Base-by-base conservation (phyloP, 2,329 filamentous ascomycete species). In the Passalora sequoiae region DNA sequence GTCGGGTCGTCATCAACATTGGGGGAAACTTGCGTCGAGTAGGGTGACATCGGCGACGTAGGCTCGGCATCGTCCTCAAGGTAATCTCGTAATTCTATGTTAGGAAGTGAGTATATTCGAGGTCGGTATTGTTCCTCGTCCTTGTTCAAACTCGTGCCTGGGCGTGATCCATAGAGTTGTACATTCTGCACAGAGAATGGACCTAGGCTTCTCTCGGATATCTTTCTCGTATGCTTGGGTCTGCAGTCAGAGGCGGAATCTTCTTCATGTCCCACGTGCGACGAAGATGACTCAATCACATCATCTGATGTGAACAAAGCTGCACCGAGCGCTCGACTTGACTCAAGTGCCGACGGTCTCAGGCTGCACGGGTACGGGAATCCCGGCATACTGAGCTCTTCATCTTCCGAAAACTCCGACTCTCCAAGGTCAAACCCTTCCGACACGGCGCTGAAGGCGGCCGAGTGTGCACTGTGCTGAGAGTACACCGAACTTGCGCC, bases 151-250 rank as follows among this genome's bases (percentile, higher is more conserved):
- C 36, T 44, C 10, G 54, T 41, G 16, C 51, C 39, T 13, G 48
- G 44, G 39, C 55, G 43, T 31, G 54, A 49, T 35, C 53, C 46
- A 42, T 57, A 52, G 48, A 54, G 49, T 43, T 56, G 56, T 4
- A 57, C 50, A 21, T 56, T 50, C n/a, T 48, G 49, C 5, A 54
- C 39, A 6, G 54, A 54, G 15, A 32, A 24, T 12, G 51, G 49
- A 7, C 50, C 36, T 10, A 38, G 35, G 27, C 35, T 47, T 36
- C 29, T 27, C 37, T 37, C 43, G 4, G 40, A 39, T 6, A 31
- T 15, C 19, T 44, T 43, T 37, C 21, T 38, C 35, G 22, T 35
- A 17, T 35, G 33, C 19, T 38, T 16, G 7, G 33, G 10, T n/a
- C 32, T 28, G 28, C 29, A 12, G n/a, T 38, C 17, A 16, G 19